Base-by-base conservation (phyloP, 1,284 basidiomycete genomes). In the Naganishia albida region DNA sequence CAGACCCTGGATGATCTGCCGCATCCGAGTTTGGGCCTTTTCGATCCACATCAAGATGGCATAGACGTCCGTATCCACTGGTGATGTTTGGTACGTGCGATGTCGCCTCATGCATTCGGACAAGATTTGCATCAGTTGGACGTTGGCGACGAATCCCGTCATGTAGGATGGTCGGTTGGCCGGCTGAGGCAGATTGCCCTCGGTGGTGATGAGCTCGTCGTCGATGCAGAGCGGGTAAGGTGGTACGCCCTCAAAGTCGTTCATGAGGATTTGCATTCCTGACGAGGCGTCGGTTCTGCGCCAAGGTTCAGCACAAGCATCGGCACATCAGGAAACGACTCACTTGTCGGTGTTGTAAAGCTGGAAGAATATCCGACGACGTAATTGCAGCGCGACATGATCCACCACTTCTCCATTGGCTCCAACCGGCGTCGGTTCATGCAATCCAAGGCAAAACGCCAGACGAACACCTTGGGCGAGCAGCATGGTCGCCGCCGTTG, bases 151-250 rank as follows among this genome's bases (percentile, higher is more conserved):
- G 44, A 80, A 80, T 0, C 78, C 78, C 1, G 70, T 72, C n/a
- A 80, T 72, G 18, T 76, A 70, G 4, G 75, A 77, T 7, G 76
- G 71, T 26, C 70, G 67, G 6, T 65, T 63, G 0, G 73, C 43
- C 0, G 77, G 77, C 57, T 80, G 78, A 6, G 76, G 71, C 69
- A 78, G 77, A 67, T 74, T 74, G 28, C 78, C 78, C 70, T 77
- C 76, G 10, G 76, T 73, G 0, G 77, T 80, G 55, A 80, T 77
- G 56, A 76, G 75, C 23, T 80, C 77, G 70, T 80, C 78, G 64
- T 80, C 77, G 39, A 73, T 71, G 0, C 73, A 72, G 57, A 74
- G 74, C 16, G 78, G 78, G 30, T 75, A 71, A 1, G 73, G 74
- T 51, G 73, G 75, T 1, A 76, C 70, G 39, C 77, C 76, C 72